phyloP scores from a whole-genome alignment of 345 rosid species.

The Pistacia integerrima region DNA sequence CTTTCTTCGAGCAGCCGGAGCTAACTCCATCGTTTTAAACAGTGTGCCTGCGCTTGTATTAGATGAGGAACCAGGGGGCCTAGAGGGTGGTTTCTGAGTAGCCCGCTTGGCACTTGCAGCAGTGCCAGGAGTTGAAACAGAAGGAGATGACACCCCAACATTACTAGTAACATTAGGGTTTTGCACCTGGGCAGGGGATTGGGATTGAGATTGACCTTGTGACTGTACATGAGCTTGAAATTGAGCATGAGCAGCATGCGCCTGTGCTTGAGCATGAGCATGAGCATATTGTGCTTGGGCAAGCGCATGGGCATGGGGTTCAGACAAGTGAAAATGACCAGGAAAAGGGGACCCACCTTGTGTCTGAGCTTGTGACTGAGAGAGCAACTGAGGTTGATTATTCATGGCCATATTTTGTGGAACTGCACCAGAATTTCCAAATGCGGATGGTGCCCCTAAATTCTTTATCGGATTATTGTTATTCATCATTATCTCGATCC shows the following conservation, averaged over 20 bases:
- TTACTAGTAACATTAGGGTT: conserved; percentile 28
- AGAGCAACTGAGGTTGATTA: conserved; percentile 33
- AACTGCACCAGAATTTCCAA: conserved; percentile 34
- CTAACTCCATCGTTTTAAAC: conserved; percentile 58
- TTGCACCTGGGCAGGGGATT: conserved; percentile 36
- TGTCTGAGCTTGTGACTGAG: conserved; percentile 40
- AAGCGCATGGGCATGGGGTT: conserved; percentile 43
- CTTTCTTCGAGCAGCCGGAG: conserved; percentile 49
- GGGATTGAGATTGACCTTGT: conserved; percentile 21
- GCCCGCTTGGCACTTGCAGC: conserved; percentile 42
- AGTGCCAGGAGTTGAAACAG: conserved; percentile 42
- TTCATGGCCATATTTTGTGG: conserved; percentile 33
- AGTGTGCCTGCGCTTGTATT: conserved; percentile 32
- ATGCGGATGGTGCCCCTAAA: conserved; percentile 34
- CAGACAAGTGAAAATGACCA: conserved; percentile 57
- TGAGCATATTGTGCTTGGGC: conserved; percentile 43
- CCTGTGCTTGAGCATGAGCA: conserved; percentile 33
- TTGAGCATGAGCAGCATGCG: conserved; percentile 32
- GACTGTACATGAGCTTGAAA: conserved; percentile 33
- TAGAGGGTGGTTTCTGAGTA: conserved; percentile 52
- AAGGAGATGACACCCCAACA: conserved; percentile 31
- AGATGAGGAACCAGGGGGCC: conserved; percentile 41
- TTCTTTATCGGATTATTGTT: conserved; percentile 34
- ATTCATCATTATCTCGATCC: conserved; percentile 32
- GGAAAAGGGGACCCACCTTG: conserved; percentile 41